Conservation (phyloP, 257 asterid genomes). For the Solanum stenotomum region DNA sequence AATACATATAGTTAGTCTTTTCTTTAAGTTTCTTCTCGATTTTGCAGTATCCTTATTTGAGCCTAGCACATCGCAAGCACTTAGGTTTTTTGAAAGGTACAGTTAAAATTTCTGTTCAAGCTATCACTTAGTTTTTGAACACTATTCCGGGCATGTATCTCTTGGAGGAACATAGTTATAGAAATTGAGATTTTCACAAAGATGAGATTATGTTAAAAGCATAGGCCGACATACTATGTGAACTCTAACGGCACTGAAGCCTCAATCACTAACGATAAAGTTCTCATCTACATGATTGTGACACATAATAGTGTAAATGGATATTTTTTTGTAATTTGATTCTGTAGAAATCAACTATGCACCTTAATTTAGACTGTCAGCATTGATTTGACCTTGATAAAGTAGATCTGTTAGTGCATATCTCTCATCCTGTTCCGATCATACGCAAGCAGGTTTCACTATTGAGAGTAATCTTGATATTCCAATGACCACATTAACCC, state of each 20-base stretch:
- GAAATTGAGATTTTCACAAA: not conserved
- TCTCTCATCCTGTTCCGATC: not conserved
- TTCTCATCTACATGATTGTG: not conserved
- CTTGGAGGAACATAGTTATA: not conserved
- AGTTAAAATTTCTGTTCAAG: too few relatives aligned
- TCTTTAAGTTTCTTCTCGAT: too few relatives aligned
- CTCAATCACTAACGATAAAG: not conserved
- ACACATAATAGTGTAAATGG: not conserved
- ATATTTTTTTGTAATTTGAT: not conserved
- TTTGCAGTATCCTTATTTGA: too few relatives aligned
- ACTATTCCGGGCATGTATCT: too few relatives aligned
- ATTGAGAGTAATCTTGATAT: not conserved
- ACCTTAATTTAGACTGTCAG: not conserved
- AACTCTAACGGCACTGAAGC: not conserved
- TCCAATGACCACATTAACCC: not conserved
- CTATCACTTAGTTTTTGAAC: too few relatives aligned
- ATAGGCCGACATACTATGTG: not conserved
- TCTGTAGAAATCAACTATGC: not conserved
- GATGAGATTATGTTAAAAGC: not conserved
- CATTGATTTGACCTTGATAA: not conserved
- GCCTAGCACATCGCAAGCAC: too few relatives aligned
- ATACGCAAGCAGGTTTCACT: not conserved
- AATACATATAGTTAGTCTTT: too few relatives aligned
- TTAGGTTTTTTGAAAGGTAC: too few relatives aligned
- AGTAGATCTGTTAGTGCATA: not conserved